Base-by-base conservation (phyloP, 2,329 filamentous ascomycete species). In the Dactylellina cionopaga region DNA sequence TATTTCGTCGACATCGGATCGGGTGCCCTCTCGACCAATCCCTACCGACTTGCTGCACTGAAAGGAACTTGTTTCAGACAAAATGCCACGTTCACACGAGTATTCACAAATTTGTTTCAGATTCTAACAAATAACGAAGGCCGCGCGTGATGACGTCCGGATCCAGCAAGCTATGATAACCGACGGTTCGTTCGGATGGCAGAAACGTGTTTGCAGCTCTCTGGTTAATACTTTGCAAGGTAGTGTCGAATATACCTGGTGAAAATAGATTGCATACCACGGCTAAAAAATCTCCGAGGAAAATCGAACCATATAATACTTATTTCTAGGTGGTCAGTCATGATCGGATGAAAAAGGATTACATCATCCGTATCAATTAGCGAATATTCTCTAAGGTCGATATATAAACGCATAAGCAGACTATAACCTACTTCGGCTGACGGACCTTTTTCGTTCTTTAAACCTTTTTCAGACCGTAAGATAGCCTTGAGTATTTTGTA, bases 141-240 rank as follows among this genome's bases (percentile, higher is more conserved):
- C 51, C 24, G 51, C 54, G 62, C 44, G 47, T 49, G 35, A 56
- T 44, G 41, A 56, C 49, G 44, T 46, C 24, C 56, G 24, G 56
- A 19, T 25, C 15, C 62, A 22, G 47, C 55, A 39, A 27, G 52
- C n/a, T 56, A 51, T 59, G 63, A 52, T 68, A 60, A 44, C 54
- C 46, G 54, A 59, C 51, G 49, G 24, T 47, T 51, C 33, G 10
- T 39, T 41, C 37, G 47, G 52, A 49, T 35, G 27, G 52, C 39
- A 44, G 65, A 60, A 63, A 70, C 65, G 65, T 70, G 65, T 56
- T 44, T 62, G 49, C 49, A 62, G 24, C 27, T 58, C 29, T 70
- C 49, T 70, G 65, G 65, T 49, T 41, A 31, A 13, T 22, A 41
- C 41, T 62, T 2, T n/a, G 7, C 25, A 37, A 58, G 46, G 24